Conservation (phyloP, 805 yeast species). For the Myxozyma sirexii region DNA sequence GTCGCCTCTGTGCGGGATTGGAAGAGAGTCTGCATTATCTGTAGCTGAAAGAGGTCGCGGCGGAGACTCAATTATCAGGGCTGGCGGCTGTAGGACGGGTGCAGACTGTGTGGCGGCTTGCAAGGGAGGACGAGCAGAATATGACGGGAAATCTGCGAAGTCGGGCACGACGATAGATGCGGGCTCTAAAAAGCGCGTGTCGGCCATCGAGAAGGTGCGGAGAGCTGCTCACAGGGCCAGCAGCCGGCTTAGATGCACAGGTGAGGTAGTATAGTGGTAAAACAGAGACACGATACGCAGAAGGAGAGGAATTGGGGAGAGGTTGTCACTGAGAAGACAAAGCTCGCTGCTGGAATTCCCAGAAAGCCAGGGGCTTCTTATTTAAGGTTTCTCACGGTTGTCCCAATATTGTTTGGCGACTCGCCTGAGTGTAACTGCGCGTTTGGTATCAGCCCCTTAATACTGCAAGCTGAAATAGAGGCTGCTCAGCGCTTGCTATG, state of each 20-base stretch:
- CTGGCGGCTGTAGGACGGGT: conserved; percentile 22
- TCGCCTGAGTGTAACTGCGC: background rate
- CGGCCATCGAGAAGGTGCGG: background rate
- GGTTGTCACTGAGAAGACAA: background rate
- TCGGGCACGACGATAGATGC: conserved; percentile 22
- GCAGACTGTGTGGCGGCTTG: conserved; percentile 15
- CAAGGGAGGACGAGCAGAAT: conserved; percentile 13
- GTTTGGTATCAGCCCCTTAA: too few species aligned
- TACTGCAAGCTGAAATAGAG: too few species aligned
- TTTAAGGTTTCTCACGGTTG: background rate
- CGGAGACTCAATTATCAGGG: conserved; percentile 20
- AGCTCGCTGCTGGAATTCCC: background rate
- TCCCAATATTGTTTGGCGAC: background rate
- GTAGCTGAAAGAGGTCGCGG: conserved; percentile 7
- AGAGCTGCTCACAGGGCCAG: background rate
- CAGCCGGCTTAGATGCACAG: background rate
- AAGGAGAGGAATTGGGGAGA: background rate
- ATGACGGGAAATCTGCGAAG: conserved; percentile 26
- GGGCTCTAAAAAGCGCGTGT: conserved; percentile 10
- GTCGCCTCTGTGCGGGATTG: background rate
- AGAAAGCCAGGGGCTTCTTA: background rate
- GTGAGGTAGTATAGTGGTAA: background rate
- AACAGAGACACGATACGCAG: background rate
- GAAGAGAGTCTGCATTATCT: background rate
- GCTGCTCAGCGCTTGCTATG: too few species aligned